phyloP scores from a whole-genome alignment of 345 rosid species.

The Acer yangbiense region DNA sequence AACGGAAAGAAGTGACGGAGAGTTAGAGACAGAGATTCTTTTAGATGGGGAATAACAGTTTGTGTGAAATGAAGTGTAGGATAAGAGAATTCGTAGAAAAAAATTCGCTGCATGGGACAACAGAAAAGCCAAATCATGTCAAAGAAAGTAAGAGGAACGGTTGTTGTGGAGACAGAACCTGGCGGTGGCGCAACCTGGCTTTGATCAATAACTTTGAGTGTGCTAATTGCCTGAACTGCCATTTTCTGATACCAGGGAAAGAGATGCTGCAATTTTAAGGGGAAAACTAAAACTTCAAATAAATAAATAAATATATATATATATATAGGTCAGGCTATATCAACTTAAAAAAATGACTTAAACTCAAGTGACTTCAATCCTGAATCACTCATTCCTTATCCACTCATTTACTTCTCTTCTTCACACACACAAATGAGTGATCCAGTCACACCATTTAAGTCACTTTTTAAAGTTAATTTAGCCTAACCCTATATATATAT shows the following conservation, averaged over 20 bases:
- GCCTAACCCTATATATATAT: too few relatives aligned
- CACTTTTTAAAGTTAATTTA: too few relatives aligned
- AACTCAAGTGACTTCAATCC: too few relatives aligned
- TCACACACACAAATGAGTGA: too few relatives aligned
- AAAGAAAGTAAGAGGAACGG: constrained; percentile 43
- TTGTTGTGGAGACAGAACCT: constrained; percentile 30
- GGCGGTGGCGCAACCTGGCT: constrained; percentile 37
- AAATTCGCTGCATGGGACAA: constrained; percentile 22
- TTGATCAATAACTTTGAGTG: constrained; percentile 16
- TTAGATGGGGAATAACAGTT: constrained; percentile 41
- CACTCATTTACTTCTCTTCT: too few relatives aligned
- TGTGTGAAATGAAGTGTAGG: constrained; percentile 33
- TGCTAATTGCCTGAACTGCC: background rate
- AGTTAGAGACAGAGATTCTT: constrained; percentile 46
- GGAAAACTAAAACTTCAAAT: too few relatives aligned
- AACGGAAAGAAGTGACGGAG: constrained; percentile 52
- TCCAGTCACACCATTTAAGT: too few relatives aligned
- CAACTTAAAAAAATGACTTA: too few relatives aligned
- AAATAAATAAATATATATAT: too few relatives aligned
- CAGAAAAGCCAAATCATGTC: constrained; percentile 34
- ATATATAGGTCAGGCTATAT: too few relatives aligned
- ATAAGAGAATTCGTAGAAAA: constrained; percentile 40
- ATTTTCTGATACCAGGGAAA: background rate
- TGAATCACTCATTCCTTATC: too few relatives aligned
- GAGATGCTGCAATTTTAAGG: background rate